These are phyloP conservation scores for Ramaria sp. DNA, from an alignment of 768 basidiomycete genomes.

Conservation along the genomic window DNA sequence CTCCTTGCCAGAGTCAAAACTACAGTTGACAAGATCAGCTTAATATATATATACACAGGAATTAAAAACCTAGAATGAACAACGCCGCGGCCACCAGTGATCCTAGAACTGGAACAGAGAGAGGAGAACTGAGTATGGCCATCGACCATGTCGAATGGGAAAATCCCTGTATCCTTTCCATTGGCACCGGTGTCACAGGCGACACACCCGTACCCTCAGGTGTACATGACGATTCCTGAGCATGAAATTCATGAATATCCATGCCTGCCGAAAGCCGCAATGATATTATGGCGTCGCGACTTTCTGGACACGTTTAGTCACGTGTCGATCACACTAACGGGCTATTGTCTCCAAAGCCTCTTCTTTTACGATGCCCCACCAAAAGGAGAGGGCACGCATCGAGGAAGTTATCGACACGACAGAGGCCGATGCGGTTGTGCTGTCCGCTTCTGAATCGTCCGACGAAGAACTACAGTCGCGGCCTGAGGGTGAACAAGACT, in stretches of 20 bases:
- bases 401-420: conserved; percentile 32
- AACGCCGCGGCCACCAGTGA: neutral
- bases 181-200: no score
- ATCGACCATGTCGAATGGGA: neutral
- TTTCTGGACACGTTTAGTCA: no score
- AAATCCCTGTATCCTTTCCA: no score
- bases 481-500: conserved; percentile 11
- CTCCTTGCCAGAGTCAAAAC: neutral
- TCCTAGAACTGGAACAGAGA: neutral
- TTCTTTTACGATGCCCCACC: neutral
- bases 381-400: conserved; percentile 24
- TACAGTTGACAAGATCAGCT: neutral
- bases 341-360: no score
- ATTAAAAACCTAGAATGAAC: neutral
- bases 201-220: no score
- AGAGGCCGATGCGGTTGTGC: conserved; percentile 23
- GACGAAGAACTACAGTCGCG: conserved; percentile 19
- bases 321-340: no score
- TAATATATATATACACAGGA: neutral
- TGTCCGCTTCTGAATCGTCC: conserved; percentile 20
- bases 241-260: no score
- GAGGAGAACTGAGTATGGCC: neutral
- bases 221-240: no score
- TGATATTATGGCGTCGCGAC: no score
- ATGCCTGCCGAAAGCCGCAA: no score